Evolutionary conservation across 768 basidiomycete species (phyloP).

Genomic region (Exidia glandulosa): DNA sequence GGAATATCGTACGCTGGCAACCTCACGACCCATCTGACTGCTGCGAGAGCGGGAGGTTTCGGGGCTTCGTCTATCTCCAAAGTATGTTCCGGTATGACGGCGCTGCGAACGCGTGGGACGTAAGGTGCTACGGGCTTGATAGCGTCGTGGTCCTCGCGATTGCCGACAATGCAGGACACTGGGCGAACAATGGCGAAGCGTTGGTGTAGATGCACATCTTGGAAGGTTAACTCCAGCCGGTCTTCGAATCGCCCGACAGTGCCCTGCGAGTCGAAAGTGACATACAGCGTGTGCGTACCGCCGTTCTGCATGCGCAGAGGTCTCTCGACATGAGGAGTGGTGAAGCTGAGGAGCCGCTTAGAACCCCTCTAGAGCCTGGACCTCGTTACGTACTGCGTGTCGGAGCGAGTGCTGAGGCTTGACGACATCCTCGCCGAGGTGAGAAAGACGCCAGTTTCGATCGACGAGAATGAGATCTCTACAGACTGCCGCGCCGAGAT

Average conservation of each 20-base stretch:
- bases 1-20: conserved; percentile 35
- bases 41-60: conserved; percentile 29
- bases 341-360: not conserved
- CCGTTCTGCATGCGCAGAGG: not conserved
- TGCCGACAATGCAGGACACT: conserved; percentile 37
- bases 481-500: not conserved
- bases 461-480: not conserved
- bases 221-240: conserved; percentile 36
- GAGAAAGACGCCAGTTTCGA: not conserved
- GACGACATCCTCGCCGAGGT: not conserved
- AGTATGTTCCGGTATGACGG: conserved; percentile 2
- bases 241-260: conserved; percentile 35
- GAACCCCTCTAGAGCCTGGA: not conserved
- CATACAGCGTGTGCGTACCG: not conserved
- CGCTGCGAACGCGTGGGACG: conserved; percentile 12
- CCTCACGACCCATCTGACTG: conserved; percentile 29
- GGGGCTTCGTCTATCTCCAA: conserved; percentile 27
- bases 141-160: conserved; percentile 34
- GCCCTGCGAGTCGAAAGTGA: conserved; percentile 4
- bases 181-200: conserved; percentile 38
- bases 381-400: not conserved
- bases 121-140: conserved; percentile 38
- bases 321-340: not conserved
- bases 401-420: not conserved
- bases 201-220: conserved; percentile 19